A percentile compares a stretch with the other conserved stretches of the same genome.
phyloP scores from a whole-genome alignment of 2,329 filamentous ascomycete genomes.

The Endocalyx cinctus region DNA sequence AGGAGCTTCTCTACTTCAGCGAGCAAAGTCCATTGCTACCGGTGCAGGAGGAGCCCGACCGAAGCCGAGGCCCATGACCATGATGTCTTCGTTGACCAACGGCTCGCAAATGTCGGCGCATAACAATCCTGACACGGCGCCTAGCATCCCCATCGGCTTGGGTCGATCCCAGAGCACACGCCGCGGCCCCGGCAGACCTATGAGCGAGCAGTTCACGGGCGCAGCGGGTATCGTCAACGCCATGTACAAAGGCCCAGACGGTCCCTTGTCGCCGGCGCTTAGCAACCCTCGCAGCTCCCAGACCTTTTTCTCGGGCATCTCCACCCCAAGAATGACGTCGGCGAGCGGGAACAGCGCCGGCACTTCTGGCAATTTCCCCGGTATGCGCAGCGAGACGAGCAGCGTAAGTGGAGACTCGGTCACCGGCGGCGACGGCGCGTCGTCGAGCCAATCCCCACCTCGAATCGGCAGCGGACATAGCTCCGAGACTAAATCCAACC shows the following conservation, averaged over 20 bases:
- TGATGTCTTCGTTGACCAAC: conserved; percentile 39
- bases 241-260: conserved; percentile 77
- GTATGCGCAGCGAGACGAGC: conserved; percentile 62
- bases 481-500: conserved; percentile 47
- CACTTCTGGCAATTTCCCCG: conserved; percentile 64
- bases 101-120: conserved; percentile 35
- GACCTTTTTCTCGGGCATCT: conserved; percentile 52
- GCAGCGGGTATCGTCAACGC: conserved; percentile 76
- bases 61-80: conserved; percentile 53
- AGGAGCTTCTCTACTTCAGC: conserved; percentile 50
- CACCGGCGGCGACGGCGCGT: conserved; percentile 50
- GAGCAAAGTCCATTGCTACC: conserved; percentile 58
- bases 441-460: conserved; percentile 48
- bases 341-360: conserved; percentile 44
- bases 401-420: conserved; percentile 65
- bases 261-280: conserved; percentile 56
- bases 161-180: conserved; percentile 51
- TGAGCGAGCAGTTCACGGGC: conserved; percentile 58
- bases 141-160: conserved; percentile 66
- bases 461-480: conserved; percentile 33
- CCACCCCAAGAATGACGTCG: conserved; percentile 28
- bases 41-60: conserved; percentile 31
- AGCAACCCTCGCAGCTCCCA: conserved; percentile 55
- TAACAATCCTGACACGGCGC: conserved; percentile 68
- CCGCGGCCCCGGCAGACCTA: conserved; percentile 45